Evolutionary conservation across 306 rosid species (phyloP).

Genomic region (Trifolium repens): DNA sequence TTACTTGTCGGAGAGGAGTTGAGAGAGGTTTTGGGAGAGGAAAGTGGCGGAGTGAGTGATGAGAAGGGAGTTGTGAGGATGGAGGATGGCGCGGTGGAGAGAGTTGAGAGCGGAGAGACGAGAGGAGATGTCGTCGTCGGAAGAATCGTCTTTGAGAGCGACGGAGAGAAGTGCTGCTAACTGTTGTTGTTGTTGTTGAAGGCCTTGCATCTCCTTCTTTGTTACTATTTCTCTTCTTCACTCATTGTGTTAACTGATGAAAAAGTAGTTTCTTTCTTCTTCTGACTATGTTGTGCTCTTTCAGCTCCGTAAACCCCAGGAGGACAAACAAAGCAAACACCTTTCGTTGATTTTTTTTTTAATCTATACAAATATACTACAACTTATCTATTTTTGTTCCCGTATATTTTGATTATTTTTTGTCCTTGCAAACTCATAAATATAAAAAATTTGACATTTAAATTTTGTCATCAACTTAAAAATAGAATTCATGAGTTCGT

Average conservation of each 20-base stretch:
- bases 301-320: not conserved
- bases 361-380: too few species aligned
- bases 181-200: conserved; percentile 84
- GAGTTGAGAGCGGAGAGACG: conserved; percentile 78
- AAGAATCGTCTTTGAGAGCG: conserved; percentile 66
- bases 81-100: conserved; percentile 83
- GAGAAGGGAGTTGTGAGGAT: conserved; percentile 85
- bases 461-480: too few species aligned
- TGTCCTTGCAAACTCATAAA: too few species aligned
- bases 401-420: too few species aligned
- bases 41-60: conserved; percentile 87
- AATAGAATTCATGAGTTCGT: too few species aligned
- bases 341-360: not conserved
- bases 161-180: conserved; percentile 84
- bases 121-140: conserved; percentile 65
- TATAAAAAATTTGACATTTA: too few species aligned
- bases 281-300: not conserved
- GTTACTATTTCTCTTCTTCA: not conserved
- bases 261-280: too few species aligned
- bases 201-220: conserved; percentile 66
- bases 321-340: not conserved
- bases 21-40: conserved; percentile 82
- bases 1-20: conserved; percentile 88
- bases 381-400: too few species aligned
- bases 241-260: not conserved